Conservation (phyloP, 495 filamentous ascomycete genomes). For the Staphylotrichum tortipilum region DNA sequence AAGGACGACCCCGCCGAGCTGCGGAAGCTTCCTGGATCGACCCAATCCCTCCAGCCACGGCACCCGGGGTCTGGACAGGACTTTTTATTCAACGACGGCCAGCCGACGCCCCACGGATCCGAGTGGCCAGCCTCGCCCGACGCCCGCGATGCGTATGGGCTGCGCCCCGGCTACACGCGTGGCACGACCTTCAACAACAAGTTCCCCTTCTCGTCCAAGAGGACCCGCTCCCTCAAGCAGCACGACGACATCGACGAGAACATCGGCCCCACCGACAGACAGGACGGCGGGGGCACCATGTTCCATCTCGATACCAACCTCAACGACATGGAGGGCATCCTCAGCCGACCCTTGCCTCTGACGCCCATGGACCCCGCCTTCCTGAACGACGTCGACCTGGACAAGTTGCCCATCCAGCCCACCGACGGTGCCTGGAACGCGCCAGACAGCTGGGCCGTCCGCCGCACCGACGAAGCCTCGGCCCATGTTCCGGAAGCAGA, state of each 20-base stretch:
- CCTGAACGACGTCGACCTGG: slow-evolving; percentile 44
- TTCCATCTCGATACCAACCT: slow-evolving; percentile 80
- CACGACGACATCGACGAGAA: slow-evolving; percentile 42
- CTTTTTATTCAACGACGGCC: slow-evolving; percentile 35
- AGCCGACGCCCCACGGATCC: slow-evolving; percentile 37
- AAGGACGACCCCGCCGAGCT: slow-evolving; percentile 47
- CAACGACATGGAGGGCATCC: slow-evolving; percentile 72
- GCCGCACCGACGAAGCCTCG: slow-evolving; percentile 52
- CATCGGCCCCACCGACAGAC: slow-evolving; percentile 37
- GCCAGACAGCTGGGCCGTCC: slow-evolving; percentile 89
- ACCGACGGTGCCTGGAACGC: slow-evolving; percentile 62
- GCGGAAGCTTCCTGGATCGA: slow-evolving; percentile 47
- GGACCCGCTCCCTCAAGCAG: slow-evolving; percentile 28
- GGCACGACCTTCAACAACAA: slow-evolving; percentile 54
- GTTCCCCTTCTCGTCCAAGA: slow-evolving; percentile 40
- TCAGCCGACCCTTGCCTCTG: slow-evolving; percentile 53
- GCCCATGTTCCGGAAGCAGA: slow-evolving; percentile 45
- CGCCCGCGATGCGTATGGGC: slow-evolving; percentile 26
- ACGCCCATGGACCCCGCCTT: slow-evolving; percentile 53
- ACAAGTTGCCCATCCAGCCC: slow-evolving; percentile 28
- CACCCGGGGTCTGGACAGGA: slow-evolving; percentile 45
- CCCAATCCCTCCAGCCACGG: slow-evolving; percentile 44
- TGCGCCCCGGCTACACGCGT: slow-evolving; percentile 33
- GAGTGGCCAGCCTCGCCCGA: slow-evolving; percentile 32
- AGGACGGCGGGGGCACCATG: slow-evolving; percentile 33